Evolutionary conservation across 2,329 filamentous ascomycete genomes (phyloP).

Genomic region (Exophiala mesophila): DNA sequence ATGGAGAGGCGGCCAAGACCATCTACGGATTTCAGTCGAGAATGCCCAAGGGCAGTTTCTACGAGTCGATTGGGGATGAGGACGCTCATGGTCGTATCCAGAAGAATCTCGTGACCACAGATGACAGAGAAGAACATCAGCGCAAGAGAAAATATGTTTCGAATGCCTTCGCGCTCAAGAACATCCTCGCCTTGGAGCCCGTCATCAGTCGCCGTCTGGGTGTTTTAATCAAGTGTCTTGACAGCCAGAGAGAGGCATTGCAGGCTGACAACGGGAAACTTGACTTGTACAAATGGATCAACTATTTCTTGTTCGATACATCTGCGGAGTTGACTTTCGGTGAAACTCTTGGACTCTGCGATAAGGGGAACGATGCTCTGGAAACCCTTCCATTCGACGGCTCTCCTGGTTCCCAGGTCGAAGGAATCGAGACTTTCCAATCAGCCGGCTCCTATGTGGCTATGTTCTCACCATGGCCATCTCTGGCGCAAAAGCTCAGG

Average conservation of each 20-base stretch:
- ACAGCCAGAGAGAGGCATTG: no score
- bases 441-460: no score
- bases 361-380: not conserved
- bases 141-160: conserved; percentile 2
- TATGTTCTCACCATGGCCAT: not conserved
- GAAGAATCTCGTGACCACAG: not conserved
- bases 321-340: not conserved
- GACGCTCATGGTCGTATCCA: not conserved
- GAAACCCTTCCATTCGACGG: conserved; percentile 1
- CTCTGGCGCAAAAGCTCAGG: not conserved
- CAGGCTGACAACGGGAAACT: no score
- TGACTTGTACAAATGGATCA: no score
- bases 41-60: not conserved
- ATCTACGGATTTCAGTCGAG: conserved; percentile 24
- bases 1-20: conserved; percentile 26
- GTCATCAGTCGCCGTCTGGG: not conserved
- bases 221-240: no score
- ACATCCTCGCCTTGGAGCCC: not conserved
- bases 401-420: not conserved
- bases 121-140: not conserved
- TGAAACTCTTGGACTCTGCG: not conserved
- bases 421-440: no score
- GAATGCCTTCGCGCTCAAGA: conserved; percentile 2
- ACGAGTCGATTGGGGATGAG: not conserved
- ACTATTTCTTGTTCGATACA: not conserved